Evolutionary conservation across 2,329 filamentous ascomycete genomes (phyloP).

Genomic region (Botryotinia globosa): DNA sequence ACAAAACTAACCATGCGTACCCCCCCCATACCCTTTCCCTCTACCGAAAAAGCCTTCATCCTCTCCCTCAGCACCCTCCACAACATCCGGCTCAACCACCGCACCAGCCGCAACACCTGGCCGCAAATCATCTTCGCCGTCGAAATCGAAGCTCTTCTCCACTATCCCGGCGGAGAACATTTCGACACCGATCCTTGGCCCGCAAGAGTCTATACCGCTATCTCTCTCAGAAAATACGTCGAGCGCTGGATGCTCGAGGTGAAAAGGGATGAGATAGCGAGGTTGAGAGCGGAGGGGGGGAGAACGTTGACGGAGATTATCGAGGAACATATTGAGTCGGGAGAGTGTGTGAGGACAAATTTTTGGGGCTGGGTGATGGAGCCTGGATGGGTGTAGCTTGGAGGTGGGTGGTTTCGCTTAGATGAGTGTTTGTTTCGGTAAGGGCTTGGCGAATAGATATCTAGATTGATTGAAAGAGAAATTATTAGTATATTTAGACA

Average conservation of each 20-base stretch:
- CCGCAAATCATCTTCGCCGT: background rate
- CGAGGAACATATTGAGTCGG: background rate
- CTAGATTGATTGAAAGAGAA: background rate
- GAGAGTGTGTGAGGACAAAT: background rate
- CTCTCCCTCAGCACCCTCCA: background rate
- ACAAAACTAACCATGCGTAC: background rate
- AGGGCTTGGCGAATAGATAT: background rate
- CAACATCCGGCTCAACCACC: background rate
- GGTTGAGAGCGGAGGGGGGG: background rate
- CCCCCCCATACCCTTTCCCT: background rate
- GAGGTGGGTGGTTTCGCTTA: background rate
- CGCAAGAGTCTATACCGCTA: background rate
- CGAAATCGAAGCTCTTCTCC: background rate
- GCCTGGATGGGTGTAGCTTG: background rate
- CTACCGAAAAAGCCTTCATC: background rate
- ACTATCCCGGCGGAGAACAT: background rate
- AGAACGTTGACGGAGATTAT: background rate
- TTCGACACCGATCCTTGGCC: background rate
- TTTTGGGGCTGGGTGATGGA: background rate
- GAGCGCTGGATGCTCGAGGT: background rate
- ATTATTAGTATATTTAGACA: fast-evolving
- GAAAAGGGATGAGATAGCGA: background rate
- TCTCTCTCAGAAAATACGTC: too few species aligned
- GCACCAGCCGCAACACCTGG: background rate
- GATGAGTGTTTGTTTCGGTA: background rate